Evolutionary conservation across 257 asterid species (phyloP).

Genomic region (Plectranthus barbatus): DNA sequence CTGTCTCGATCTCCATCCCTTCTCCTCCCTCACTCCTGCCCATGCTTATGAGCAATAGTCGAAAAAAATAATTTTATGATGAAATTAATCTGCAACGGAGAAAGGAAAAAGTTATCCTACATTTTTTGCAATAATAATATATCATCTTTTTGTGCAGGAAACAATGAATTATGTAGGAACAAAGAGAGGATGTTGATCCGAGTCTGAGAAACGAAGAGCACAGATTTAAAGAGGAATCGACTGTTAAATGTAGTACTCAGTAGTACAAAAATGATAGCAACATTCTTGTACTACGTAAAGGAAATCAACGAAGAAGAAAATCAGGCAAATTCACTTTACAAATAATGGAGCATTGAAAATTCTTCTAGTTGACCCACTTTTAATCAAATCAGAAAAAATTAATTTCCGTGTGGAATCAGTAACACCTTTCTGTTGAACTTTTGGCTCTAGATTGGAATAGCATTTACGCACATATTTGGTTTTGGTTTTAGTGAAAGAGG

Average conservation of each 20-base stretch:
- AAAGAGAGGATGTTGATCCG: no score
- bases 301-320: not conserved
- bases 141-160: not conserved
- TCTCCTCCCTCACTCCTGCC: constrained; percentile 16
- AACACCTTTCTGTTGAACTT: not conserved
- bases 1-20: constrained; percentile 22
- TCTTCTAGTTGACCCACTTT: constrained; percentile 9
- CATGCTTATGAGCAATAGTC: constrained; percentile 5
- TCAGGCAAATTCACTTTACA: not conserved
- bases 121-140: not conserved
- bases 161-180: not conserved
- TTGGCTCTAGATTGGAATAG: no score
- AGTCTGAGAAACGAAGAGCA: not conserved
- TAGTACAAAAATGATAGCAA: constrained; percentile 5
- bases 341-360: constrained; percentile 6
- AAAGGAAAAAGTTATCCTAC: not conserved
- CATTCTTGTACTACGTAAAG: constrained; percentile 1
- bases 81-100: not conserved
- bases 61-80: not conserved
- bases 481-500: no score
- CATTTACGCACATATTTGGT: no score
- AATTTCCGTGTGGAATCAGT: not conserved
- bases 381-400: not conserved
- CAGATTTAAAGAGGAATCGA: constrained; percentile 6
- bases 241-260: constrained; percentile 8